Evolutionary conservation across 2,329 filamentous ascomycete species (phyloP).

Genomic region (Fusarium compactum): DNA sequence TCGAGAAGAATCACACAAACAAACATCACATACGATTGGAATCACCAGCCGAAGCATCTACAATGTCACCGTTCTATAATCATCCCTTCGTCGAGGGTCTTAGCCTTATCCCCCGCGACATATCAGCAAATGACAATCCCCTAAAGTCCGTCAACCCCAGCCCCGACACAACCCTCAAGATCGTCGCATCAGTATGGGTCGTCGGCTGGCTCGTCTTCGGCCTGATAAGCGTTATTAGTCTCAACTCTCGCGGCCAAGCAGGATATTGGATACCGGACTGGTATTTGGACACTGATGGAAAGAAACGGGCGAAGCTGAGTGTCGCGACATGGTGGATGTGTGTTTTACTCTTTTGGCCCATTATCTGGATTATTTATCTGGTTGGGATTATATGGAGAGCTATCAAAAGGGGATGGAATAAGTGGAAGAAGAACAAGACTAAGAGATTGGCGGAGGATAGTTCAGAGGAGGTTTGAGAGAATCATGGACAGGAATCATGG

Average conservation of each 20-base stretch:
- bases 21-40: neutral
- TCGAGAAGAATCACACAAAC: neutral
- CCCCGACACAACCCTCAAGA: conserved; percentile 25
- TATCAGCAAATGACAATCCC: neutral
- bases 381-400: conserved; percentile 69
- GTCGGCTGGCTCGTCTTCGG: conserved; percentile 50
- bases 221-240: conserved; percentile 49
- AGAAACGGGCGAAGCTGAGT: conserved; percentile 32
- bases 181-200: conserved; percentile 46
- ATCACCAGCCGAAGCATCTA: neutral
- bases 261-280: conserved; percentile 52
- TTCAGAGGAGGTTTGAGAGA: conserved; percentile 10
- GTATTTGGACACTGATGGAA: conserved; percentile 49
- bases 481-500: conserved; percentile 1
- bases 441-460: neutral
- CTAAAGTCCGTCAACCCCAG: conserved; percentile 20
- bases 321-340: conserved; percentile 49
- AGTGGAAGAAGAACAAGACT: conserved; percentile 49
- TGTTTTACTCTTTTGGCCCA: conserved; percentile 57
- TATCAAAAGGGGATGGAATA: conserved; percentile 56
- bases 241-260: conserved; percentile 48
- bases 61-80: neutral
- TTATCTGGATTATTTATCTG: conserved; percentile 76
- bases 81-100: neutral
- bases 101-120: neutral